Evolutionary conservation across 2,329 filamentous ascomycete species (phyloP).

Genomic region (Dothistroma pini): DNA sequence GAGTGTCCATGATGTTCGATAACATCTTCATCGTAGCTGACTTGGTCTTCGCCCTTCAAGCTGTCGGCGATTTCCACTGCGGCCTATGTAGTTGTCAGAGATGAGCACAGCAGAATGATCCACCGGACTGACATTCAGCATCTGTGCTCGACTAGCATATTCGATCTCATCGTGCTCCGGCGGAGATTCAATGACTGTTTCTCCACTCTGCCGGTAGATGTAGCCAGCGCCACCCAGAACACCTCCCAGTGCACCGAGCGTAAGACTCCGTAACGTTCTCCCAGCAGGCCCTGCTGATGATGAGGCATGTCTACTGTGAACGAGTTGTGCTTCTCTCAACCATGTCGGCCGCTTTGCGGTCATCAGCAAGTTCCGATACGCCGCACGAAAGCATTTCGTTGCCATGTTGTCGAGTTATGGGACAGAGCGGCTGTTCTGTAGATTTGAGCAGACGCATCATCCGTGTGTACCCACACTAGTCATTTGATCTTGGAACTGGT

Average conservation of each 20-base stretch:
- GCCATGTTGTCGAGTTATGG: background rate
- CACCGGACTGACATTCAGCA: constrained; percentile 16
- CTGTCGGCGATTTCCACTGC: constrained; percentile 13
- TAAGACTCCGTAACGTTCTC: background rate
- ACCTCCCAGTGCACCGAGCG: background rate
- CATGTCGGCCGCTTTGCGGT: background rate
- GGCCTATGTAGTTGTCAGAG: constrained; percentile 9
- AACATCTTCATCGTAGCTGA: constrained; percentile 23
- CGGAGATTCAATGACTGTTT: background rate
- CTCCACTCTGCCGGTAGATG: background rate
- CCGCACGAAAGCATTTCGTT: background rate
- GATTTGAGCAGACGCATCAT: background rate
- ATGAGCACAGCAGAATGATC: background rate
- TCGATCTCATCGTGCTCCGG: constrained; percentile 3
- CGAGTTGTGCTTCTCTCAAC: background rate
- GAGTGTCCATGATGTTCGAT: constrained; percentile 23
- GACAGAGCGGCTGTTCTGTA: background rate
- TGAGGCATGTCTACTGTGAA: background rate
- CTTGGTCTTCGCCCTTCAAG: constrained; percentile 14
- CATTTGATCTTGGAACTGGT: background rate
- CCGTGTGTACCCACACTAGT: background rate
- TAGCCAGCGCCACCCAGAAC: background rate
- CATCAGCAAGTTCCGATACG: background rate
- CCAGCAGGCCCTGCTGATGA: background rate
- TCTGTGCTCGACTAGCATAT: constrained; percentile 16